Conservation (phyloP, 139 green algal species). For the Chlorella sp. region DNA sequence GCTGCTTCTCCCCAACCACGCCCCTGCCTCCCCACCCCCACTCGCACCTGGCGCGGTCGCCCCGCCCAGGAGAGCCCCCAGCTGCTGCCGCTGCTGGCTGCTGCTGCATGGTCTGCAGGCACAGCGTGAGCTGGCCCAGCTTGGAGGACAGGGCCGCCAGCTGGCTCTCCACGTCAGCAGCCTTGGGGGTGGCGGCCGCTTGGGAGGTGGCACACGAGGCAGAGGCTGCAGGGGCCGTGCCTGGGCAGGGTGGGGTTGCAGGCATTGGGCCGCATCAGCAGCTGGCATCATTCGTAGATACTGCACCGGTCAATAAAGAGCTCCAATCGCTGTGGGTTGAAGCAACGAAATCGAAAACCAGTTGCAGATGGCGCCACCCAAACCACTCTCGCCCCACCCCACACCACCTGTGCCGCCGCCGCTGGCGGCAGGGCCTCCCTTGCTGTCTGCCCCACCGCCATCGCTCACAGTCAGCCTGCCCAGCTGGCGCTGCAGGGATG, state of each 20-base stretch:
- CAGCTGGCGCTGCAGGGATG: constrained; percentile 24
- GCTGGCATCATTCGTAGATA: neutral
- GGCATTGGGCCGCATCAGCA: neutral
- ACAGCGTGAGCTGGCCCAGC: constrained; percentile 32
- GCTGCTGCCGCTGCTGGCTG: neutral
- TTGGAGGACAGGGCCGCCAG: constrained; percentile 19
- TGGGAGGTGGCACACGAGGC: neutral
- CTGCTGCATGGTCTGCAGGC: constrained; percentile 7
- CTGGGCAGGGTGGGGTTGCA: too few species aligned
- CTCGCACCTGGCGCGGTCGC: neutral
- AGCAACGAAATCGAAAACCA: too few species aligned
- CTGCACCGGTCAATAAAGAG: too few species aligned
- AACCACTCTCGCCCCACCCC: neutral
- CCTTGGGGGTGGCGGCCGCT: neutral
- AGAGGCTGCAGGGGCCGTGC: neutral
- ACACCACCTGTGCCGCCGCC: neutral
- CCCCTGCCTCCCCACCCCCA: too few species aligned
- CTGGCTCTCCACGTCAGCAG: constrained; percentile 13
- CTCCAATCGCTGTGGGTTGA: neutral
- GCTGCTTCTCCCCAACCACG: too few species aligned
- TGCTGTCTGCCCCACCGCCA: neutral
- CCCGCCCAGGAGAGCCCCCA: neutral
- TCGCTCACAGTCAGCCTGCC: neutral
- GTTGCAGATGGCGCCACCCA: too few species aligned
- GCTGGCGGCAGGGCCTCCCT: too few species aligned